Evolutionary conservation across 257 asterid species (phyloP), one percentile per base, ranked within the genome.

Genomic region (Petrea volubilis): DNA sequence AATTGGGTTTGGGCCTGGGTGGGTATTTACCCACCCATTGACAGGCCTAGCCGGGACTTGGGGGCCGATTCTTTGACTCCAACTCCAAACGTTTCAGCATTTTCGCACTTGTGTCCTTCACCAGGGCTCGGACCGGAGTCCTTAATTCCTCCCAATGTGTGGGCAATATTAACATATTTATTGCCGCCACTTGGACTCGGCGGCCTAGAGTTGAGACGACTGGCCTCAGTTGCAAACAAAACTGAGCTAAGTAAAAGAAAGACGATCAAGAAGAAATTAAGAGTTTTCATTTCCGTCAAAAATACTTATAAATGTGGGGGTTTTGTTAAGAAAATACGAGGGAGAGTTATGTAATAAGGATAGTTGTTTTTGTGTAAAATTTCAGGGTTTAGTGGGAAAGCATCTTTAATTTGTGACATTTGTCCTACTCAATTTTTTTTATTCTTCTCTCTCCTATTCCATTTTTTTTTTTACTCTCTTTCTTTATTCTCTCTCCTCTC

Each of bases 61-160:
- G 85, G 85, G 31, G 83, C 88, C 1, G 85, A 80, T 11, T 70
- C 70, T 57, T 80, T 80, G 1, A 75, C 76, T 14, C 64, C n/a
- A n/a, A n/a, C n/a, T n/a, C n/a, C 73, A 2, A 73, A 51, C 1
- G 70, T 55, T 5, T 25, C 4, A 5, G 41, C 67, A 41, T 61
- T 55, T 1, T 15, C 25, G 1, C 21, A 66, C 0, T 33, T 34
- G 38, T 67, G 83, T 9, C 78, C 84, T 3, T 43, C 75, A 3
- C 83, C 84, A 1, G 79, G 75, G 58, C 80, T 84, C 9, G 86
- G 82, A 15, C 80, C 81, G 0, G 86, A 81, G 2, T 75, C 62
- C 71, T 81, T 81, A 4, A 73, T 53, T 18, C 70, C 78, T 23
- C 25, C 80, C 0, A 79, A 70, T 0, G 75, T 71, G 23, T 51